A percentile compares a stretch with the other conserved stretches of the same genome.
These are phyloP conservation scores for Aquilaria yunnanensis DNA, from an alignment of 345 rosid species.

Conservation along the genomic window DNA sequence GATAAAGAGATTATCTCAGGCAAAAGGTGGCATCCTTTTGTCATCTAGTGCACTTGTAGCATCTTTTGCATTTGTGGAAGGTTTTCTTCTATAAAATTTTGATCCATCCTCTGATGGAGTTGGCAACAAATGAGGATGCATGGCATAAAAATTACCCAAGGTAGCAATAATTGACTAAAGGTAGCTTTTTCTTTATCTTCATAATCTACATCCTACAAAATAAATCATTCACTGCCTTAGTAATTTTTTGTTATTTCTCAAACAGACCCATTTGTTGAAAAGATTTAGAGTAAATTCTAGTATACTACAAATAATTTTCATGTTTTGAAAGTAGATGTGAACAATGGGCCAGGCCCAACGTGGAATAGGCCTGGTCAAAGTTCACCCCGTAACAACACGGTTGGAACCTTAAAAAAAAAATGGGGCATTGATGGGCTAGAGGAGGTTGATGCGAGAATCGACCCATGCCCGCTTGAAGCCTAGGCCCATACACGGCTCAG, in stretches of 20 bases:
- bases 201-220: conserved; percentile 64
- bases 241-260: not conserved
- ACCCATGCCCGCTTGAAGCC: too few species aligned
- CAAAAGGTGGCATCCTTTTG: conserved; percentile 27
- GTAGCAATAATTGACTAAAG: conserved; percentile 84
- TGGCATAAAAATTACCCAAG: conserved; percentile 80
- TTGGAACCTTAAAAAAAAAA: too few species aligned
- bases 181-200: conserved; percentile 69
- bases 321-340: too few species aligned
- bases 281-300: too few species aligned
- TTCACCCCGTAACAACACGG: too few species aligned
- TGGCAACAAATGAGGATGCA: conserved; percentile 91
- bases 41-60: conserved; percentile 16
- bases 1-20: not conserved
- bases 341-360: too few species aligned
- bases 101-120: conserved; percentile 63
- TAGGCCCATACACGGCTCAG: too few species aligned
- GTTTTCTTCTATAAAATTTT: conserved; percentile 47
- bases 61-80: conserved; percentile 23
- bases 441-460: too few species aligned
- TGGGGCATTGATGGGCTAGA: too few species aligned
- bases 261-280: too few species aligned
- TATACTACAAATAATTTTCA: too few species aligned
- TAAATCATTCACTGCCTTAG: conserved; percentile 9
- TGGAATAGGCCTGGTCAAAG: too few species aligned